Conservation (phyloP, 2,329 filamentous ascomycete species). For the Scopulariopsis brevicaulis region DNA sequence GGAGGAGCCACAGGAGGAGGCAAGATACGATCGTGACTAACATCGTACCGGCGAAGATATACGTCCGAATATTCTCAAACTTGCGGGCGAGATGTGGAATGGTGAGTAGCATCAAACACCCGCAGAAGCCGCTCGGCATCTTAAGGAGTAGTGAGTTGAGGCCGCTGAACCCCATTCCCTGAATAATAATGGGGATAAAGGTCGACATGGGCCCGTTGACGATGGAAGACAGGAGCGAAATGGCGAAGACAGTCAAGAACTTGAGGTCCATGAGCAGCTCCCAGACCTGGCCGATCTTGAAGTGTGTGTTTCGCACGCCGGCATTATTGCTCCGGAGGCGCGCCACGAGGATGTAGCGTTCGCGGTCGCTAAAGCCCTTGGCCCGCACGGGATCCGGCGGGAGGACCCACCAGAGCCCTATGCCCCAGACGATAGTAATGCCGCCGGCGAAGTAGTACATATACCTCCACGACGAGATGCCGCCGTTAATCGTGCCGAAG, state of each 20-base stretch:
- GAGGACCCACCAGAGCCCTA: constrained; percentile 6
- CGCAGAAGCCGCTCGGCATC: constrained; percentile 25
- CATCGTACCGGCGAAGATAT: constrained; percentile 25
- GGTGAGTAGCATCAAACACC: constrained; percentile 23
- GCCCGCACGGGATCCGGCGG: constrained; percentile 7
- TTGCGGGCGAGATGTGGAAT: constrained; percentile 26
- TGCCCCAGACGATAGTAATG: constrained; percentile 9
- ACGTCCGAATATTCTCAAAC: constrained; percentile 19
- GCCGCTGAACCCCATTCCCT: constrained; percentile 28
- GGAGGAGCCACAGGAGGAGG: constrained; percentile 30
- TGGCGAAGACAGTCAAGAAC: constrained; percentile 44
- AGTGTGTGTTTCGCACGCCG: constrained; percentile 31
- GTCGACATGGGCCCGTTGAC: constrained; percentile 31
- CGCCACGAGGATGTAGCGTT: constrained; percentile 39
- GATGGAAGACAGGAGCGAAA: constrained; percentile 30
- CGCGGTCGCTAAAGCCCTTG: constrained; percentile 6
- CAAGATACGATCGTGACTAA: constrained; percentile 26
- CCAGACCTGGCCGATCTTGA: constrained; percentile 35
- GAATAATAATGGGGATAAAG: constrained; percentile 31
- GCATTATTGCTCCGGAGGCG: constrained; percentile 34
- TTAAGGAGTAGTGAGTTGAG: constrained; percentile 28
- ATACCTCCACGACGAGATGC: constrained; percentile 12
- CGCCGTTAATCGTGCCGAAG: constrained; percentile 17
- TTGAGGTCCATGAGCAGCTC: constrained; percentile 48
- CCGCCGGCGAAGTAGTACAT: constrained; percentile 11